These are phyloP conservation scores for Bruguiera parviflora DNA, from an alignment of 345 rosid genomes.

Conservation along the genomic window DNA sequence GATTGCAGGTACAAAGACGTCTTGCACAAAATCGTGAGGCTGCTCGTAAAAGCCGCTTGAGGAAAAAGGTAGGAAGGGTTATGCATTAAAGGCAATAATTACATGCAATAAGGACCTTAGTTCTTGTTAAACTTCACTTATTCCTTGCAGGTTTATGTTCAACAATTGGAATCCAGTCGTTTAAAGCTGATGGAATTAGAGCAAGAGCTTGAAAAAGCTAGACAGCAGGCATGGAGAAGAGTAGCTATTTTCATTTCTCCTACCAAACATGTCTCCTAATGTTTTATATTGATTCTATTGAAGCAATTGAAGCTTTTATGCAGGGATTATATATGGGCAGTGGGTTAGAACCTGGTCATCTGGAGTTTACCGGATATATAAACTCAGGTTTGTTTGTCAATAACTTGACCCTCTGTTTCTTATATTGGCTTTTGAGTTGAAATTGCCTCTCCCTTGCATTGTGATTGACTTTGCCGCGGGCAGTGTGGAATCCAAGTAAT, in stretches of 20 bases:
- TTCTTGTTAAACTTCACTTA: constrained; percentile 12
- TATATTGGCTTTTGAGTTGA: not conserved
- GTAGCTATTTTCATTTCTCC: not conserved
- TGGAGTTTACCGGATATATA: constrained; percentile 49
- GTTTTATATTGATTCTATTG: not conserved
- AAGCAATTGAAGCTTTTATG: constrained; percentile 8
- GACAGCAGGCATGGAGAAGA: constrained; percentile 60
- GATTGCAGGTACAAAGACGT: constrained; percentile 70
- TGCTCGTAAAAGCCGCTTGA: constrained; percentile 93
- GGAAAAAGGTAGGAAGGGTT: constrained; percentile 65
- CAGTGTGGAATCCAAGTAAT: not conserved
- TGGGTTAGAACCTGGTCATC: constrained; percentile 44
- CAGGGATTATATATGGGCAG: constrained; percentile 65
- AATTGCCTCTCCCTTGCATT: not conserved
- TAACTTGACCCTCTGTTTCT: not conserved
- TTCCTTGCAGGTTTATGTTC: constrained; percentile 79
- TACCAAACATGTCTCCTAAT: not conserved
- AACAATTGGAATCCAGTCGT: constrained; percentile 90
- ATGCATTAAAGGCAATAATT: constrained; percentile 1
- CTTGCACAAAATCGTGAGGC: constrained; percentile 98
- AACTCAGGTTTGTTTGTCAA: constrained; percentile 59
- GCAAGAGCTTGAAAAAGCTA: constrained; percentile 75
- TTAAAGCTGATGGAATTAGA: constrained; percentile 78
- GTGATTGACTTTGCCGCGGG: not conserved
- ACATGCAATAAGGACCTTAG: not conserved